Conservation (phyloP, 805 yeast genomes). For the Candida succiphila region DNA sequence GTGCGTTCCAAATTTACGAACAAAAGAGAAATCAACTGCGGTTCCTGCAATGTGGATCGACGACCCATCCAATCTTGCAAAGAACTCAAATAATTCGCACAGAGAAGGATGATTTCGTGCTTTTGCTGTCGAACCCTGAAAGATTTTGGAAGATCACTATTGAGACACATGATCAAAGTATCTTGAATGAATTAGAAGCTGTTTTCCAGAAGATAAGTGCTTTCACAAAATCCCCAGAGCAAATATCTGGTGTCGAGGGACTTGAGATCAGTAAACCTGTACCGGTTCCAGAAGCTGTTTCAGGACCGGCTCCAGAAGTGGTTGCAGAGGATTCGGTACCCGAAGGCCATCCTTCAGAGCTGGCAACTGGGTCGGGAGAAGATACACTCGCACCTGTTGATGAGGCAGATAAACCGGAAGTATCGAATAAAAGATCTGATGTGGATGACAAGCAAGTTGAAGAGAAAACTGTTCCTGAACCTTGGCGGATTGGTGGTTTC, state of each 20-base stretch:
- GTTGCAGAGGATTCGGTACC: too few species aligned
- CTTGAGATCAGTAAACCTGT: too few species aligned
- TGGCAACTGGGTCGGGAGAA: too few species aligned
- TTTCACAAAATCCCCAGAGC: not conserved
- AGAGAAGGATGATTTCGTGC: conserved; percentile 35
- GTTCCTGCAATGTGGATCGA: conserved; percentile 55
- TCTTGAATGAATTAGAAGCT: conserved; percentile 20
- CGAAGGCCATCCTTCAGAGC: too few species aligned
- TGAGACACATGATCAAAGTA: conserved; percentile 19
- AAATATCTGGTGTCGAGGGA: not conserved
- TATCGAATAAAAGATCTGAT: too few species aligned
- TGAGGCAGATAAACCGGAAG: too few species aligned
- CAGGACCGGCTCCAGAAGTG: too few species aligned
- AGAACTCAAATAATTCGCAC: conserved; percentile 47
- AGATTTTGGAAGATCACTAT: conserved; percentile 58
- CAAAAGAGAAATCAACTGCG: conserved; percentile 45
- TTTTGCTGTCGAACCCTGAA: conserved; percentile 66
- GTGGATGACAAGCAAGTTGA: too few species aligned
- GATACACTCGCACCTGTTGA: too few species aligned
- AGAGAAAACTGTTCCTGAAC: too few species aligned
- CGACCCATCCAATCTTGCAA: conserved; percentile 67
- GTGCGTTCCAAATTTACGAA: conserved; percentile 49
- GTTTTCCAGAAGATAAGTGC: conserved; percentile 10
- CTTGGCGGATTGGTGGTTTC: too few species aligned
- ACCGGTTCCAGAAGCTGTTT: too few species aligned